Percentiles rank a stretch among this genome's conserved stretches.
Evolutionary conservation across 306 rosid genomes (phyloP).

Genomic region (Lathyrus aphaca): DNA sequence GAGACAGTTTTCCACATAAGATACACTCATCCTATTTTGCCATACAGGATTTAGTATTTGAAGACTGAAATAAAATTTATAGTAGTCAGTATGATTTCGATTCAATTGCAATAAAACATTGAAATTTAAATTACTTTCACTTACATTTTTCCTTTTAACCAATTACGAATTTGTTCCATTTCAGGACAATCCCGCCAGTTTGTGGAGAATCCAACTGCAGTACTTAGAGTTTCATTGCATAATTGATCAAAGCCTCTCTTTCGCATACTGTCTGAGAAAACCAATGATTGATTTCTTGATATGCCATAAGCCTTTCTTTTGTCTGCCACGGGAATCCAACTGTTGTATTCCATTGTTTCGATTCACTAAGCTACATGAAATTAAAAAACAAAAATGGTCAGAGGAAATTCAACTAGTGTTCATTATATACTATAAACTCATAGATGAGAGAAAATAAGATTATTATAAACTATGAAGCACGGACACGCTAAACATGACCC

Average conservation of each 20-base stretch:
- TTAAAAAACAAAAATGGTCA: too few relatives aligned
- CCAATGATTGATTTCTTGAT: neutral
- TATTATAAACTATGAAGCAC: too few relatives aligned
- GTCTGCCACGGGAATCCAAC: neutral
- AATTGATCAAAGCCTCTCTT: neutral
- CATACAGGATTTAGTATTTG: neutral
- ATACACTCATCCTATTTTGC: too few relatives aligned
- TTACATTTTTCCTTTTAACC: neutral
- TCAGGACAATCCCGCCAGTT: neutral
- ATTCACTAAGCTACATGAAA: neutral
- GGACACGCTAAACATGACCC: too few relatives aligned
- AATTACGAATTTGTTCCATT: neutral
- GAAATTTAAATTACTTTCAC: slow-evolving; percentile 6
- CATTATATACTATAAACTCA: too few relatives aligned
- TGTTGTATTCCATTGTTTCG: neutral
- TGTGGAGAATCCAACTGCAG: neutral
- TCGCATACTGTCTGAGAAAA: neutral
- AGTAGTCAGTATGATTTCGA: neutral
- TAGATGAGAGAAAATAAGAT: too few relatives aligned
- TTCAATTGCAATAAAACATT: neutral
- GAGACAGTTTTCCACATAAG: neutral
- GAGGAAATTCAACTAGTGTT: neutral
- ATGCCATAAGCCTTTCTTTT: neutral
- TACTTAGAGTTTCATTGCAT: neutral
- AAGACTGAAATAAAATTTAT: neutral